These are phyloP conservation scores for Penicillium sp. DNA, from an alignment of 2,329 filamentous ascomycete species.

Conservation along the genomic window DNA sequence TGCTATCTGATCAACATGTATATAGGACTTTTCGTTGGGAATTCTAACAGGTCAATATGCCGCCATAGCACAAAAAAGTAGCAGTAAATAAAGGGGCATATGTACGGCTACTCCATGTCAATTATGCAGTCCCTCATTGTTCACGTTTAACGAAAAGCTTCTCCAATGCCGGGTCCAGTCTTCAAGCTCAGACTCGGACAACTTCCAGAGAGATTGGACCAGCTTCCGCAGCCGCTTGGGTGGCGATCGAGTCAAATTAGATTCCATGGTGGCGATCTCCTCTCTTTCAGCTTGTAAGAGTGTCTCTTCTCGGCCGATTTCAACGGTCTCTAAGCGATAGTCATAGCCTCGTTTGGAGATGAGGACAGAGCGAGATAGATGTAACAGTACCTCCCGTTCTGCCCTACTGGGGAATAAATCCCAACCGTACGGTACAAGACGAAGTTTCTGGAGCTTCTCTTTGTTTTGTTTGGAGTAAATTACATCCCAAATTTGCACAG, in stretches of 20 bases:
- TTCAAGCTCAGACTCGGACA: neutral
- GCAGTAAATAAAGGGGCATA: neutral
- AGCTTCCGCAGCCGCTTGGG: neutral
- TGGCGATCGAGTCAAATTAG: neutral
- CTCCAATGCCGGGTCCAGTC: neutral
- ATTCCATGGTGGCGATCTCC: neutral
- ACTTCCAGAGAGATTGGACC: neutral
- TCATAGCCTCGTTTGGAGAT: neutral
- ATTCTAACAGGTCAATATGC: too few species aligned
- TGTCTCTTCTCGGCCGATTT: conserved; percentile 1
- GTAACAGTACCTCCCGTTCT: neutral
- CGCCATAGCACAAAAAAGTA: neutral
- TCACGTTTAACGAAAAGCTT: neutral
- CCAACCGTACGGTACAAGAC: neutral
- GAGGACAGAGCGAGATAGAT: neutral
- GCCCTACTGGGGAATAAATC: neutral
- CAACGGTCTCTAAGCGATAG: neutral
- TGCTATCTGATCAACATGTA: too few species aligned
- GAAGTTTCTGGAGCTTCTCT: neutral
- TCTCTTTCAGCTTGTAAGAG: neutral
- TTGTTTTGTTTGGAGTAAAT: neutral
- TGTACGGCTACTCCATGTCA: neutral
- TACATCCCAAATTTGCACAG: neutral
- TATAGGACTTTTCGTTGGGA: too few species aligned
- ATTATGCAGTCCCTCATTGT: neutral